Percentiles rank a stretch among this genome's conserved stretches.
phyloP scores from a whole-genome alignment of 306 rosid genomes.

The Rosa multiflora region DNA sequence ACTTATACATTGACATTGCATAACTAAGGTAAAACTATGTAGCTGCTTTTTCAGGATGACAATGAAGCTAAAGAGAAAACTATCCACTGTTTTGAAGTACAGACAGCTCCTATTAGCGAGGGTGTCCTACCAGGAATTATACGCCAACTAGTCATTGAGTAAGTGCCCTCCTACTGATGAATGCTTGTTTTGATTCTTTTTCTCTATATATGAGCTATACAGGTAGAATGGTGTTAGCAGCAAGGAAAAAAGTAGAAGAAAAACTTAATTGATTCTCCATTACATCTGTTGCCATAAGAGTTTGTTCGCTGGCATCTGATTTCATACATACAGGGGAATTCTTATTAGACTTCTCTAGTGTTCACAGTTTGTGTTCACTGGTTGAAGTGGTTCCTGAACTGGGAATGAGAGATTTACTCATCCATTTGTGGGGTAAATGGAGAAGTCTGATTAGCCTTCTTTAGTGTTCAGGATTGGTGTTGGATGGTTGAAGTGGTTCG shows the following conservation, averaged over 20 bases:
- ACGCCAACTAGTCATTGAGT: constrained; percentile 83
- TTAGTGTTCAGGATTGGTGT: neutral
- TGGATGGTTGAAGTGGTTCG: neutral
- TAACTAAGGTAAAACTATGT: neutral
- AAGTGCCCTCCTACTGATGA: constrained; percentile 24
- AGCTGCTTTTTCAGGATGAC: constrained; percentile 37
- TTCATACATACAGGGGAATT: neutral
- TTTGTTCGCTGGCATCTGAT: neutral
- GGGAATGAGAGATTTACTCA: neutral
- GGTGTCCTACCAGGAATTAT: constrained; percentile 84
- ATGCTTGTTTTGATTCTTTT: neutral
- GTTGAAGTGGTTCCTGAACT: neutral
- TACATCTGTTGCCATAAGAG: neutral
- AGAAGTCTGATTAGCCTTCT: neutral
- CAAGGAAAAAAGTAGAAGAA: neutral
- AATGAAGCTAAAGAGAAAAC: constrained; percentile 36
- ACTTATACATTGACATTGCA: neutral
- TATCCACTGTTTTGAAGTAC: constrained; percentile 66
- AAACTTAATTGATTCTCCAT: neutral
- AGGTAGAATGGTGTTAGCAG: neutral
- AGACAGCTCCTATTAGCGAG: constrained; percentile 70
- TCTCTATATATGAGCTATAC: neutral
- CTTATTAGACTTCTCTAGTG: neutral
- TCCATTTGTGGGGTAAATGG: neutral
- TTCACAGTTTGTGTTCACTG: constrained; percentile 5